Evolutionary conservation across 305 asterid genomes (phyloP).

Genomic region (Fraxinus nigra): DNA sequence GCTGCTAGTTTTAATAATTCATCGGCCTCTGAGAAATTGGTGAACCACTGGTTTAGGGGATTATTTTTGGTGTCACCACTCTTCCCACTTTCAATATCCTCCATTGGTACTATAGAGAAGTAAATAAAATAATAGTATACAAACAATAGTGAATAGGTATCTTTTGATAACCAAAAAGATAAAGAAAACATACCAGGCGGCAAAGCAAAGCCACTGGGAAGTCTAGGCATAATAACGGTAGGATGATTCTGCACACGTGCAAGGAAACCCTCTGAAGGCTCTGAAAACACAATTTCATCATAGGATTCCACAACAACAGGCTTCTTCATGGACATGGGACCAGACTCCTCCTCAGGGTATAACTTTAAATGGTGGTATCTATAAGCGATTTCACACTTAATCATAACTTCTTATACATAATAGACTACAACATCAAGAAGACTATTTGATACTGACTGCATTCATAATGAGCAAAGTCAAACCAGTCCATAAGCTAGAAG

Average conservation of each 20-base stretch:
- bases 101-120: conserved; percentile 43
- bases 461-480: neutral
- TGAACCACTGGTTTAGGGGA: conserved; percentile 78
- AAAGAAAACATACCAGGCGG: conserved; percentile 60
- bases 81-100: conserved; percentile 55
- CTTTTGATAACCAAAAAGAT: conserved; percentile 5
- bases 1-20: conserved; percentile 89
- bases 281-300: conserved; percentile 46
- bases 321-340: conserved; percentile 70
- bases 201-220: conserved; percentile 51
- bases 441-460: conserved; percentile 14
- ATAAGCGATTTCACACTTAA: conserved; percentile 3
- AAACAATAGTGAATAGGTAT: neutral
- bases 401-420: conserved; percentile 5
- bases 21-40: conserved; percentile 87
- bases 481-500: neutral
- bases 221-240: conserved; percentile 71
- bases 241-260: conserved; percentile 77
- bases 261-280: conserved; percentile 61
- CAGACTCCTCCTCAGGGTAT: conserved; percentile 85
- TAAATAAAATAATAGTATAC: conserved; percentile 12
- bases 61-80: conserved; percentile 76
- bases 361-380: conserved; percentile 91
- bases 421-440: neutral
- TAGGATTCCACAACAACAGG: conserved; percentile 76